Conservation (phyloP, 345 rosid genomes). For the Salix koriyanagi region DNA sequence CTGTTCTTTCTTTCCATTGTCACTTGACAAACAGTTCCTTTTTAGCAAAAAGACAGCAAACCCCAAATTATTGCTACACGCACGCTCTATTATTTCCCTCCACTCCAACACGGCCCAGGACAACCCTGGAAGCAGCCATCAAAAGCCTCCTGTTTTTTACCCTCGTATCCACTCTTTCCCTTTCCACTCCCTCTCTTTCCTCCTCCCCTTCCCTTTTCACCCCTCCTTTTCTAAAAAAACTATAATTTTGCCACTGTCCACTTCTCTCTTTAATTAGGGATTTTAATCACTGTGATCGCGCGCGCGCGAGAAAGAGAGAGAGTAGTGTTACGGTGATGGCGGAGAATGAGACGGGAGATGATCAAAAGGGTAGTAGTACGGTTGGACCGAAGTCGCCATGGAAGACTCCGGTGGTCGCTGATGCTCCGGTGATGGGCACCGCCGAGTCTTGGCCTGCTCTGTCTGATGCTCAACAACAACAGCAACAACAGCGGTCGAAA, state of each 20-base stretch:
- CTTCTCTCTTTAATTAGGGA: neutral
- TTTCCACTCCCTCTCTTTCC: neutral
- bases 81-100: neutral
- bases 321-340: slow-evolving; percentile 44
- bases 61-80: neutral
- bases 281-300: neutral
- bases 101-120: neutral
- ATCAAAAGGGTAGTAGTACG: slow-evolving; percentile 25
- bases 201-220: neutral
- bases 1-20: neutral
- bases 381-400: slow-evolving; percentile 63
- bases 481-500: slow-evolving; percentile 48
- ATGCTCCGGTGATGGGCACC: slow-evolving; percentile 65
- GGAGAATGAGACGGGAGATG: slow-evolving; percentile 57
- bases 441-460: slow-evolving; percentile 84
- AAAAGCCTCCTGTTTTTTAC: neutral
- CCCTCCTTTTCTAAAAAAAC: neutral
- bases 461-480: slow-evolving; percentile 51
- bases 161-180: neutral
- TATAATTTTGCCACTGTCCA: neutral
- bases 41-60: neutral
- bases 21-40: neutral
- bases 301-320: neutral
- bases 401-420: slow-evolving; percentile 60
- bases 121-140: neutral